phyloP scores from a whole-genome alignment of 2,329 filamentous ascomycete species.

The Hypoxylon sp. region DNA sequence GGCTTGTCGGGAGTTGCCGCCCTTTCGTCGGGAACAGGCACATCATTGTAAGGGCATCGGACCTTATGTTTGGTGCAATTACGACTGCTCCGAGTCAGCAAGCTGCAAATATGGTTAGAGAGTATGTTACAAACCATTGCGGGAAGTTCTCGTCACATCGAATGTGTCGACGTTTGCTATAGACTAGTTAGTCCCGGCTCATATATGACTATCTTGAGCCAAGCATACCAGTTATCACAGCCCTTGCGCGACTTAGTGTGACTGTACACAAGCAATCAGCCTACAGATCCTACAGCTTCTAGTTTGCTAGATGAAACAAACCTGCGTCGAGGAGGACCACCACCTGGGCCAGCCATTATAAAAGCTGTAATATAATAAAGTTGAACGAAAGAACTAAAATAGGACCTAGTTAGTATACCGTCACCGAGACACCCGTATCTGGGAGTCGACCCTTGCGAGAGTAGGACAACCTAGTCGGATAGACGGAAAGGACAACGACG shows the following conservation, averaged over 20 bases:
- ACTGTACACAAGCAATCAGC: constrained; percentile 65
- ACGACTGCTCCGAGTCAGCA: constrained; percentile 70
- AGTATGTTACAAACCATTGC: constrained; percentile 80
- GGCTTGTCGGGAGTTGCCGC: constrained; percentile 74
- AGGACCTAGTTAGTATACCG: constrained; percentile 47
- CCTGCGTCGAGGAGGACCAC: constrained; percentile 87
- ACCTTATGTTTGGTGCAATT: constrained; percentile 99
- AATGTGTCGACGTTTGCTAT: constrained; percentile 91
- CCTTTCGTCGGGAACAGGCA: constrained; percentile 76
- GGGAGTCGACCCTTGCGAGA: constrained; percentile 13
- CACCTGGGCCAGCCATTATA: constrained; percentile 92
- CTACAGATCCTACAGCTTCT: constrained; percentile 5
- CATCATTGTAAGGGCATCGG: constrained; percentile 97
- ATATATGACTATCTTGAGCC: not conserved
- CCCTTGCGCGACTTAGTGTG: constrained; percentile 99
- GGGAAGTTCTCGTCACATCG: constrained; percentile 98
- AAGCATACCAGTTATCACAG: constrained; percentile 86
- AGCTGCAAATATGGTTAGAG: constrained; percentile 39
- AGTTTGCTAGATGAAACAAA: constrained; percentile 55
- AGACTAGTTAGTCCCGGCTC: constrained; percentile 39
- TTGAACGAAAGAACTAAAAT: constrained; percentile 57
- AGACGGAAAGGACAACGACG: constrained; percentile 25
- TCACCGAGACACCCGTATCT: constrained; percentile 32
- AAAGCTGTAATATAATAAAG: constrained; percentile 54
- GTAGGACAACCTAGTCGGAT: constrained; percentile 22